These are phyloP conservation scores for Trichoderma harzianum DNA, from an alignment of 2,329 filamentous ascomycete genomes.

Conservation along the genomic window DNA sequence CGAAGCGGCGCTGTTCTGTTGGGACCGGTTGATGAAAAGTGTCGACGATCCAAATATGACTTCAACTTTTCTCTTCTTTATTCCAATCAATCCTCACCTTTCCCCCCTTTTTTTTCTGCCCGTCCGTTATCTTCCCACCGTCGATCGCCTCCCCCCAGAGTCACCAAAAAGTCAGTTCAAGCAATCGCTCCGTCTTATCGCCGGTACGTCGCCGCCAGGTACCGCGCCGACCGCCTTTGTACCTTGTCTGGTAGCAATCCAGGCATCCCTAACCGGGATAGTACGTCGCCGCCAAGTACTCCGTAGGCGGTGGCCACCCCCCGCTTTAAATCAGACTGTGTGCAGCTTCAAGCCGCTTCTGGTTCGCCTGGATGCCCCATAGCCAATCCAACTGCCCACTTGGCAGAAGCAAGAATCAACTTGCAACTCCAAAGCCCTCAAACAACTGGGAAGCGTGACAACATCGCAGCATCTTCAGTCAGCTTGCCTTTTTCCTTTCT, in stretches of 20 bases:
- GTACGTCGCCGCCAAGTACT: slow-evolving; percentile 5
- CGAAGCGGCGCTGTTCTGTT: background rate
- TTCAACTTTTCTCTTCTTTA: background rate
- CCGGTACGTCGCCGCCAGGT: background rate
- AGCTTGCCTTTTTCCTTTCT: too few species aligned
- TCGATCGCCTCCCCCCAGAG: background rate
- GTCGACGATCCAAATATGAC: too few species aligned
- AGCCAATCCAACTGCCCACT: slow-evolving; percentile 14
- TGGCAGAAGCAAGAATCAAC: background rate
- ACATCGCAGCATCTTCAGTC: background rate
- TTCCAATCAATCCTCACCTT: background rate
- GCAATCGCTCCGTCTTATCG: background rate
- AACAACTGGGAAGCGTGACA: background rate
- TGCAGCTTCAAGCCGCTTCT: background rate
- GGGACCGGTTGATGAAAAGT: background rate
- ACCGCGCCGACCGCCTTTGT: background rate
- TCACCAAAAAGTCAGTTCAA: background rate
- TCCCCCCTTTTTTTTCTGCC: background rate
- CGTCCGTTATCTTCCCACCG: background rate
- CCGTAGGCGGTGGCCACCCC: background rate
- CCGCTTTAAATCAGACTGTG: slow-evolving; percentile 12
- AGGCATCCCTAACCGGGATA: background rate
- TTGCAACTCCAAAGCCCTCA: background rate
- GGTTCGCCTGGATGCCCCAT: background rate
- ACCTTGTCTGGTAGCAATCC: background rate